These are phyloP conservation scores for Agaricus sinodeliciosus DNA, from an alignment of 768 basidiomycete species.

Conservation along the genomic window DNA sequence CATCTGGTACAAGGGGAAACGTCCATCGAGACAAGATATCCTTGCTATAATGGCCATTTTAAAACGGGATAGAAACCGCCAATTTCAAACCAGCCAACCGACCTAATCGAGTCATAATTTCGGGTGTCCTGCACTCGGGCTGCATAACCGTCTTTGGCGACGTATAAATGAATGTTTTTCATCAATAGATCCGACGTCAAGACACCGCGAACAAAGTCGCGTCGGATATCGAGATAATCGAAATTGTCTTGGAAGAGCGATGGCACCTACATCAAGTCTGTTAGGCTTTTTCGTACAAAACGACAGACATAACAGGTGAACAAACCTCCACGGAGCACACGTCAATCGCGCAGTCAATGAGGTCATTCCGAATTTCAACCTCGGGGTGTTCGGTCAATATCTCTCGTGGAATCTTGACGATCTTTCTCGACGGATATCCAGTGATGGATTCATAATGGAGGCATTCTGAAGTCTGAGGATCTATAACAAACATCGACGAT, in stretches of 20 bases:
- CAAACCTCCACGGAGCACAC: constrained; percentile 89
- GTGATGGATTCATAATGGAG: constrained; percentile 78
- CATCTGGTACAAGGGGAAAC: constrained; percentile 93
- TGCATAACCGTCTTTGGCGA: constrained; percentile 85
- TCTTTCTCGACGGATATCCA: constrained; percentile 58
- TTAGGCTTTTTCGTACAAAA: neutral
- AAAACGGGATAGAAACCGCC: neutral
- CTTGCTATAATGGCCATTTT: constrained; percentile 47
- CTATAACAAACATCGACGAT: constrained; percentile 72
- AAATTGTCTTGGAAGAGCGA: constrained; percentile 98
- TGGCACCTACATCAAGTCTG: constrained; percentile 55
- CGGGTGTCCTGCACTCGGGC: constrained; percentile 90
- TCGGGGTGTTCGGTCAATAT: constrained; percentile 67
- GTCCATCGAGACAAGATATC: constrained; percentile 92
- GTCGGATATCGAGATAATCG: constrained; percentile 87
- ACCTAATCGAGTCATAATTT: constrained; percentile 89
- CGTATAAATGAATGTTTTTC: constrained; percentile 90
- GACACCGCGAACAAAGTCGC: constrained; percentile 92
- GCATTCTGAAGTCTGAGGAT: constrained; percentile 71
- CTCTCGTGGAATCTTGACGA: constrained; percentile 70
- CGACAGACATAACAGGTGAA: constrained; percentile 1
- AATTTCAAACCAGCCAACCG: constrained; percentile 9
- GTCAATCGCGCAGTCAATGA: constrained; percentile 85
- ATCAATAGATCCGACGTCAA: constrained; percentile 91
- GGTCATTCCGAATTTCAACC: constrained; percentile 81